phyloP scores from a whole-genome alignment of 192 early-diverging fungal genomes.

The Backusella australiensis region DNA sequence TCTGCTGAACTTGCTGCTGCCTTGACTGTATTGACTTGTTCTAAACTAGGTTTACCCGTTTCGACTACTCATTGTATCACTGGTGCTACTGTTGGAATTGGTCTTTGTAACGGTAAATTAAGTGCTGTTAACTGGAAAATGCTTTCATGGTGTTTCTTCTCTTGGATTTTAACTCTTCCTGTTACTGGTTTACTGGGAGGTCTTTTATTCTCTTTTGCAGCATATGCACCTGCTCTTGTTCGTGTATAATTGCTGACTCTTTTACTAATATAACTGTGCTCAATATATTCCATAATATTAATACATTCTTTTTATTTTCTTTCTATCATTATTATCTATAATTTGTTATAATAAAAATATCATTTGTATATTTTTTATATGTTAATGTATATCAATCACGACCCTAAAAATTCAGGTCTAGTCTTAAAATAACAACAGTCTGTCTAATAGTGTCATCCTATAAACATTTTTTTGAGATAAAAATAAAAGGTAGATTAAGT shows the following conservation, averaged over 20 bases:
- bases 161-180: constrained; percentile 79
- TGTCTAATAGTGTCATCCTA: background rate
- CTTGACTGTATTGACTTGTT: constrained; percentile 78
- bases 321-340: background rate
- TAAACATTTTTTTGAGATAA: background rate
- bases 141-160: constrained; percentile 58
- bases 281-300: background rate
- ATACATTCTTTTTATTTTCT: background rate
- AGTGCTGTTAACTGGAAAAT: constrained; percentile 77
- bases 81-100: constrained; percentile 72
- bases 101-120: constrained; percentile 62
- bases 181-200: constrained; percentile 64
- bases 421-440: too few relatives aligned
- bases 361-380: too few relatives aligned
- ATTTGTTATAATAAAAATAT: background rate
- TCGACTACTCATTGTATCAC: constrained; percentile 85
- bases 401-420: too few relatives aligned
- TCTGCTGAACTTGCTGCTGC: constrained; percentile 73
- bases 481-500: background rate
- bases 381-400: too few relatives aligned
- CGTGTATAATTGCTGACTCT: background rate
- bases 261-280: background rate
- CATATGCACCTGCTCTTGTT: constrained; percentile 40
- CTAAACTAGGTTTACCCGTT: constrained; percentile 75
- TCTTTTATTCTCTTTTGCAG: constrained; percentile 64